Conservation (phyloP, 371 early-diverging fungal species). For the Scutellospora calospora region DNA sequence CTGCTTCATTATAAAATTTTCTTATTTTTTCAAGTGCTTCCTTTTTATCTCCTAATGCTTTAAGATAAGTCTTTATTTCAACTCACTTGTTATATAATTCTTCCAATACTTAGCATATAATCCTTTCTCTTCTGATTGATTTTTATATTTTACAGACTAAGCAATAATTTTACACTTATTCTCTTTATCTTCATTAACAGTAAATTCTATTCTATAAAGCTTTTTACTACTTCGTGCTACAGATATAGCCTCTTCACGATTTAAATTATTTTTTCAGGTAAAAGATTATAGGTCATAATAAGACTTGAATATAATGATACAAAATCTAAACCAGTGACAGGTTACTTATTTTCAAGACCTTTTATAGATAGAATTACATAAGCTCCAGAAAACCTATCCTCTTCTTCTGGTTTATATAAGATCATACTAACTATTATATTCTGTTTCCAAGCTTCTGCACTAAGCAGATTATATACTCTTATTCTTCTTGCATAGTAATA, state of each 20-base stretch:
- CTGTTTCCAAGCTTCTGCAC: background rate
- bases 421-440: background rate
- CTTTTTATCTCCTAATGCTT: slow-evolving; percentile 13
- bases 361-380: background rate
- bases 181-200: background rate
- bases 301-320: slow-evolving; percentile 19
- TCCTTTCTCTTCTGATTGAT: background rate
- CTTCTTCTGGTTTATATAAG: background rate
- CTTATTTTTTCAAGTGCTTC: background rate
- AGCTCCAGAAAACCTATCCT: background rate
- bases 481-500: slow-evolving; percentile 8
- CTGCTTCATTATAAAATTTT: background rate
- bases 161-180: background rate
- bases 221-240: slow-evolving; percentile 1
- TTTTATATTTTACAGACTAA: background rate
- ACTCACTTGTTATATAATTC: slow-evolving; percentile 12
- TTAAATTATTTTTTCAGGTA: slow-evolving; percentile 25
- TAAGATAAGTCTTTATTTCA: slow-evolving; percentile 12
- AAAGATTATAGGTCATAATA: slow-evolving; percentile 38
- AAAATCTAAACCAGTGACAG: slow-evolving; percentile 34
- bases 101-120: slow-evolving; percentile 27
- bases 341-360: slow-evolving; percentile 20
- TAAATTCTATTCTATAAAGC: slow-evolving; percentile 9
- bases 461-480: slow-evolving; percentile 17
- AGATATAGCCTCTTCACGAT: background rate